These are phyloP conservation scores for Basidiobolus meristosporus DNA, from an alignment of 371 early-diverging fungal genomes.

Conservation along the genomic window DNA sequence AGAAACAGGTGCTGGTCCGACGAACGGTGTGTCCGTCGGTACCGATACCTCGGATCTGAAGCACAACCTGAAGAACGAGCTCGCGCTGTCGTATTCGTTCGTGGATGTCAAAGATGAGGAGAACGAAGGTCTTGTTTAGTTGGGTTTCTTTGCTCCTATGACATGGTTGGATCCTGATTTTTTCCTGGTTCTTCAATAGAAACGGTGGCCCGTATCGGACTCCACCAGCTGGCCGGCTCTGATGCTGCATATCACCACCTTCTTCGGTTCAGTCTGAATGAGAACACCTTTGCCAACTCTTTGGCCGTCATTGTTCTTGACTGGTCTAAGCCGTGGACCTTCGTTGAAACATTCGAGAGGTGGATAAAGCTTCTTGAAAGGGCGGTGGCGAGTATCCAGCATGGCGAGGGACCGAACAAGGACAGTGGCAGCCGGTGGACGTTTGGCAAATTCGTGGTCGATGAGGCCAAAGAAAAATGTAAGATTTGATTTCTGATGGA, in stretches of 20 bases:
- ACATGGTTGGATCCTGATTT: no score
- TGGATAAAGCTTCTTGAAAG: conserved; percentile 59
- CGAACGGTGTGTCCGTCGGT: conserved; percentile 9
- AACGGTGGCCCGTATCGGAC: conserved; percentile 61
- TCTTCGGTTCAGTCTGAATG: conserved; percentile 48
- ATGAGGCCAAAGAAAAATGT: conserved; percentile 56
- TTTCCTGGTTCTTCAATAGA: conserved; percentile 15
- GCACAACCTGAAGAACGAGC: conserved; percentile 34
- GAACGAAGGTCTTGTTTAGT: conserved; percentile 60
- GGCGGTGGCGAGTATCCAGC: conserved; percentile 30
- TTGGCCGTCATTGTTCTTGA: conserved; percentile 66
- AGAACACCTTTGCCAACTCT: conserved; percentile 36
- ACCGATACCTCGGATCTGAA: conserved; percentile 18
- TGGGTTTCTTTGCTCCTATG: no score
- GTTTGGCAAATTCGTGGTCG: conserved; percentile 40
- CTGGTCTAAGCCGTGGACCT: conserved; percentile 86
- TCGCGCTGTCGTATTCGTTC: conserved; percentile 68
- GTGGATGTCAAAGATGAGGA: conserved; percentile 75
- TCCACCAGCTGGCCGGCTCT: conserved; percentile 67
- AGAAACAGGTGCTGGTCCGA: conserved; percentile 1
- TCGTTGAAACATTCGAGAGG: conserved; percentile 56
- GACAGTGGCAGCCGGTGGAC: conserved; percentile 26
- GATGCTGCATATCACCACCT: conserved; percentile 50
- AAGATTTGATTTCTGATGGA: no score
- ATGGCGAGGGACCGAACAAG: conserved; percentile 26